Base-by-base conservation (phyloP, 1,284 basidiomycete genomes). In the Exobasidium cylindrosporum region DNA sequence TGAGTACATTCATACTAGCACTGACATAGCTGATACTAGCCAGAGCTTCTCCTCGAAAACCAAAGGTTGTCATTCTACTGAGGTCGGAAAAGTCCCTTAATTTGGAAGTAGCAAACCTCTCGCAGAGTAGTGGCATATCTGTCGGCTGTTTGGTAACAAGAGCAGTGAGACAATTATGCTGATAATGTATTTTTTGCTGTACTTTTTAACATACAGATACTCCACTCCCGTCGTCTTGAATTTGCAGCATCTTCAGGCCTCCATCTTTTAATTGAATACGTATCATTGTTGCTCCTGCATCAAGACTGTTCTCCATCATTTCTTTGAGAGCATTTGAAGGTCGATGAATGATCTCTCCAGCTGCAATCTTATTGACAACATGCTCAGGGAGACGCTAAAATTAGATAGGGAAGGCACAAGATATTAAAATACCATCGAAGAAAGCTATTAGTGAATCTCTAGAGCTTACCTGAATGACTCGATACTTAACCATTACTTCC, bases 291-390 rank as follows among this genome's bases (percentile, higher is more conserved):
- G 93, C 84, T 1, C 91, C 89, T 0, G 96, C 96, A 82, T 98
- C 96, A 31, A 98, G 84, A 23, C 89, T 87, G 75, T 98, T 98
- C 82, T 99, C 96, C 24, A 98, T 83, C 1, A 98, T 84, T 81
- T 98, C 96, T 80, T 99, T 99, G 65, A 98, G 84, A 0, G 96
- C 96, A 68, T 95, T 97, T 7, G 91, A 87, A 0, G 96, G 96
- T 31, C 96, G 84, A 64, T 97, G 95, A 65, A 98, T 97, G 76
- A 98, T 94, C 57, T 65, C 85, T 43, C 85, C 85, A 7, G 85
- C 85, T n/a, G 85, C 86, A 56, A 87, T 87, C 24, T 83, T 82
- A 68, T 87, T 87, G 64, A 87, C 84, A 40, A 85, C 84, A 44
- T 82, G 81, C 61, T 83, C 80, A 13, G 82, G 79, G 28, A 86